Conservation (phyloP, 768 basidiomycete genomes). For the Rhodotorula graminis region DNA sequence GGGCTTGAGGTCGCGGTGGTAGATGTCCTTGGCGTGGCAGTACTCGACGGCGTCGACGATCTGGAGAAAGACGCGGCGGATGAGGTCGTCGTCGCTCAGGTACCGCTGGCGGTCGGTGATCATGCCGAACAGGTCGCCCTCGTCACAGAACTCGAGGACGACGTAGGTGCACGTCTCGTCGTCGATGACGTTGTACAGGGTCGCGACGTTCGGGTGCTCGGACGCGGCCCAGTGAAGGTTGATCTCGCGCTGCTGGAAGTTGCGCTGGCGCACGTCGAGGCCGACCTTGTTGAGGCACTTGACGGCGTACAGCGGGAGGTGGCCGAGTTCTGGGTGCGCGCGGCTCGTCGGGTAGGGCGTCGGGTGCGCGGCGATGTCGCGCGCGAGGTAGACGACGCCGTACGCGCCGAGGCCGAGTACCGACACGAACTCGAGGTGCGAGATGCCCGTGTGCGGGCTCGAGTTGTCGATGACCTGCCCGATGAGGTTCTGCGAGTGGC, state of each 20-base stretch:
- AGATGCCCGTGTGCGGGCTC: constrained; percentile 14
- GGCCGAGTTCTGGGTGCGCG: constrained; percentile 35
- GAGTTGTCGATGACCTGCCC: constrained; percentile 80
- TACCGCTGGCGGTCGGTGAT: constrained; percentile 56
- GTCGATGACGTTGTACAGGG: constrained; percentile 61
- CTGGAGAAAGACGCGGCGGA: constrained; percentile 86
- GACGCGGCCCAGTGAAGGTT: constrained; percentile 51
- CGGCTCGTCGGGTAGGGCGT: constrained; percentile 37
- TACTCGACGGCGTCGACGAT: constrained; percentile 88
- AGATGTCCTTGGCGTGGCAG: constrained; percentile 84
- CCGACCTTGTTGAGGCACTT: constrained; percentile 69
- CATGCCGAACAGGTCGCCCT: constrained; percentile 87
- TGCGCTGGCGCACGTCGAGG: constrained; percentile 59
- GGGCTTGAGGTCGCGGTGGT: constrained; percentile 95
- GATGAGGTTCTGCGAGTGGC: constrained; percentile 46
- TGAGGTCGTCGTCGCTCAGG: constrained; percentile 70
- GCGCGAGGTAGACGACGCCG: constrained; percentile 87
- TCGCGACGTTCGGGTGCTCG: constrained; percentile 58
- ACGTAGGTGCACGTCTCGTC: constrained; percentile 64
- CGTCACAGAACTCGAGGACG: constrained; percentile 85
- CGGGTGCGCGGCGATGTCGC: constrained; percentile 50
- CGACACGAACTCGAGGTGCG: constrained; percentile 70
- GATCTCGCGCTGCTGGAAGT: constrained; percentile 68
- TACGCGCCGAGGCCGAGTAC: constrained; percentile 90
- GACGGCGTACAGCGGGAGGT: constrained; percentile 66